Conservation (phyloP, 148 eudicot genomes). For the Rhododendron griersonianum region DNA sequence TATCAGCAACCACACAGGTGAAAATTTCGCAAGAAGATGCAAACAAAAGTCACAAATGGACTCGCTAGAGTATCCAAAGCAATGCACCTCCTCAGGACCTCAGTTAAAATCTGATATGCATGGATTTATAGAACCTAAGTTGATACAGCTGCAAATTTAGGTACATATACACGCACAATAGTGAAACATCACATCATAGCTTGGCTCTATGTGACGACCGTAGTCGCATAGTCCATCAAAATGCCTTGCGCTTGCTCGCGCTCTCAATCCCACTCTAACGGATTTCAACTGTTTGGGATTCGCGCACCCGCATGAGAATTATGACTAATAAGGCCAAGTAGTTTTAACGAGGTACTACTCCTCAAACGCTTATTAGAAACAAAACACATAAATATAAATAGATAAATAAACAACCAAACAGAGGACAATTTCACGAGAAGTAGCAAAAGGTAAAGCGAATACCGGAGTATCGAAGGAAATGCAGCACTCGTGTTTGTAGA, state of each 20-base stretch:
- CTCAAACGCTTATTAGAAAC: too few relatives aligned
- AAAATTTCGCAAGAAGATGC: background rate
- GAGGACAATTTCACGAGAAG: too few relatives aligned
- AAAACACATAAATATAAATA: too few relatives aligned
- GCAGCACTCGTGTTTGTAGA: slow-evolving; percentile 94
- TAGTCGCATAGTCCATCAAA: background rate
- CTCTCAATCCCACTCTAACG: background rate
- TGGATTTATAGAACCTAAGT: background rate
- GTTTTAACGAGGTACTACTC: background rate
- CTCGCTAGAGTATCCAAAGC: background rate
- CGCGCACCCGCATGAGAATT: too few relatives aligned
- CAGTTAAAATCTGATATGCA: background rate
- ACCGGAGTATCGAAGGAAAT: slow-evolving; percentile 92
- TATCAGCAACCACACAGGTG: background rate
- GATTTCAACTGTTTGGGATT: too few relatives aligned
- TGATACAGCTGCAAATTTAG: background rate
- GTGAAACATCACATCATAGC: background rate
- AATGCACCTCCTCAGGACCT: background rate
- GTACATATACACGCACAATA: background rate
- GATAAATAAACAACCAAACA: too few relatives aligned
- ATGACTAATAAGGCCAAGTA: background rate
- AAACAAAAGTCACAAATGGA: background rate
- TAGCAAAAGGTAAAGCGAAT: too few relatives aligned
- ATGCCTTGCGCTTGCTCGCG: background rate
- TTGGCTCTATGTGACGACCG: background rate